Evolutionary conservation across 2,329 filamentous ascomycete genomes (phyloP).

Genomic region (Ilyonectria sp.): DNA sequence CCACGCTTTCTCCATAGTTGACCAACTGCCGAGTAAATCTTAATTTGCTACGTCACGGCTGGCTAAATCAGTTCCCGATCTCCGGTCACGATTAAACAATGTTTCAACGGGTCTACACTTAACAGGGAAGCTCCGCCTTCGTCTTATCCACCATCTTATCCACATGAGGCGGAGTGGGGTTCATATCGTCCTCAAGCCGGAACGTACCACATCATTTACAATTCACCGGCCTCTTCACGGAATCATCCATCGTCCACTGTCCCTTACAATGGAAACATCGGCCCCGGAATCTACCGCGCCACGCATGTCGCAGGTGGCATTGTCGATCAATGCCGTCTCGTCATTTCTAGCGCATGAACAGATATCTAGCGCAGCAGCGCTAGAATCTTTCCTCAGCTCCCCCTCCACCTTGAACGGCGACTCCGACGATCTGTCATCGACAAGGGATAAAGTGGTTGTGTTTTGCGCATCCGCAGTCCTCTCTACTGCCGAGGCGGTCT

Average conservation of each 20-base stretch:
- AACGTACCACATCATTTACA: background rate
- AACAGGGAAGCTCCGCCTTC: background rate
- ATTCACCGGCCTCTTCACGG: background rate
- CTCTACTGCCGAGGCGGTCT: conserved; percentile 32
- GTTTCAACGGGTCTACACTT: background rate
- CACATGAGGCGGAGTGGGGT: background rate
- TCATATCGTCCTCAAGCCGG: background rate
- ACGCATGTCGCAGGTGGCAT: background rate
- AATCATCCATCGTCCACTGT: background rate
- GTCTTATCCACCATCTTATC: background rate
- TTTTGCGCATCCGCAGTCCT: conserved; percentile 41
- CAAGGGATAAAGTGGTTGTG: conserved; percentile 25
- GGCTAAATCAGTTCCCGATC: too few relatives aligned
- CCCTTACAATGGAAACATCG: background rate
- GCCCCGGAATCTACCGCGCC: background rate
- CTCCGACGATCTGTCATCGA: background rate
- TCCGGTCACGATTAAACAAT: too few relatives aligned
- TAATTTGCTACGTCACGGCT: too few relatives aligned
- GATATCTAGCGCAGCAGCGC: conserved; percentile 20
- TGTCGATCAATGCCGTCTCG: conserved; percentile 31
- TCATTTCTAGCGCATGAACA: conserved; percentile 38
- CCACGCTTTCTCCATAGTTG: too few relatives aligned
- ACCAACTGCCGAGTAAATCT: too few relatives aligned
- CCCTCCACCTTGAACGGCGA: background rate
- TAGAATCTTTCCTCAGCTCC: conserved; percentile 20